Percentiles rank a stretch among this genome's conserved stretches.
Conservation (phyloP, 305 asterid species). For the Fraxinus nigra region DNA sequence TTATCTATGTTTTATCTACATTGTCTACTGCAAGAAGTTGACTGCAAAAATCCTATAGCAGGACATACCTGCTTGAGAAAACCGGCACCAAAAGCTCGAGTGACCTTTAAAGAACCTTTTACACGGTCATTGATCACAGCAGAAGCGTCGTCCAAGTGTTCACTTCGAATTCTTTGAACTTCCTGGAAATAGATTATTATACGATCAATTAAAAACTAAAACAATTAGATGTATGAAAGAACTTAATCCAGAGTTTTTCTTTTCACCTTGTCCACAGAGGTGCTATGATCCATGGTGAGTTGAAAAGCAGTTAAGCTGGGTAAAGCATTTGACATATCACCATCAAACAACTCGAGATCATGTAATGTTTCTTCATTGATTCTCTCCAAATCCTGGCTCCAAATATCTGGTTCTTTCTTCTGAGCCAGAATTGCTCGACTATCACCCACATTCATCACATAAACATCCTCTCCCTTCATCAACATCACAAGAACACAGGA, state of each 20-base stretch:
- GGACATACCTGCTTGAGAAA: constrained; percentile 82
- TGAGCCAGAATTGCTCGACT: constrained; percentile 83
- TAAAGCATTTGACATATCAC: constrained; percentile 32
- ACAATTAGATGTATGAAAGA: background rate
- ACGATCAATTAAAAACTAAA: background rate
- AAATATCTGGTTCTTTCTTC: constrained; percentile 68
- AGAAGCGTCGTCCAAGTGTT: constrained; percentile 76
- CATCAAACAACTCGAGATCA: constrained; percentile 67
- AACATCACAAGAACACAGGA: constrained; percentile 90
- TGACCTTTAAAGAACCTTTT: constrained; percentile 88
- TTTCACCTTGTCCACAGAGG: constrained; percentile 71
- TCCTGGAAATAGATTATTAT: constrained; percentile 46
- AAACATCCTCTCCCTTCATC: constrained; percentile 90
- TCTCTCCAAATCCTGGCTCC: constrained; percentile 94
- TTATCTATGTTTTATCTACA: background rate
- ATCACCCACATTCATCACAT: constrained; percentile 93
- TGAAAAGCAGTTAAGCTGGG: constrained; percentile 69
- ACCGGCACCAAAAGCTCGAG: constrained; percentile 98
- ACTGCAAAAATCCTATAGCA: background rate
- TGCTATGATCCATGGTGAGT: constrained; percentile 84
- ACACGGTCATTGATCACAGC: constrained; percentile 78
- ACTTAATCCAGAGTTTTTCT: background rate
- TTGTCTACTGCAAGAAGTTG: constrained; percentile 21
- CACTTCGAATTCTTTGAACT: constrained; percentile 62
- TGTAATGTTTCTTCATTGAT: constrained; percentile 78